A percentile compares a stretch with the other conserved stretches of the same genome.
Evolutionary conservation across 495 filamentous ascomycete species (phyloP).

Genomic region (Penicillium canescens): DNA sequence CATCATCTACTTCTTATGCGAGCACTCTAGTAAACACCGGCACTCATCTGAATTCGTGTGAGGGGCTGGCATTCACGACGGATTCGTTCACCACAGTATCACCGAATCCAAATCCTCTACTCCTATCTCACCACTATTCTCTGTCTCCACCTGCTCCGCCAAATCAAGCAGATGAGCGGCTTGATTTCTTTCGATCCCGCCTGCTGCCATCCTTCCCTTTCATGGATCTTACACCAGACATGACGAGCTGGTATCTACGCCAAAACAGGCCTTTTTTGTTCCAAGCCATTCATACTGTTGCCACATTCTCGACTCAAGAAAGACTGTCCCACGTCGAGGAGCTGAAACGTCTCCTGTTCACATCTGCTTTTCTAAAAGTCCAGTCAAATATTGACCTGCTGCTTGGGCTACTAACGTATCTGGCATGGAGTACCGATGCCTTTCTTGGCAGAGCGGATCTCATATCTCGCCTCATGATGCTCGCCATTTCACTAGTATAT

Average conservation of each 20-base stretch:
- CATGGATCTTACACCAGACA: constrained; percentile 25
- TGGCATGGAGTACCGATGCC: constrained; percentile 34
- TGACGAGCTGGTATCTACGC: constrained; percentile 23
- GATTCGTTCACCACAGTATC: not conserved
- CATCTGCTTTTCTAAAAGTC: constrained; percentile 21
- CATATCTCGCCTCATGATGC: constrained; percentile 30
- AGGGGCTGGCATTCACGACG: not conserved
- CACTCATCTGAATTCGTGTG: not conserved
- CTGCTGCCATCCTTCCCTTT: constrained; percentile 48
- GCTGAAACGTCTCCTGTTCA: constrained; percentile 23
- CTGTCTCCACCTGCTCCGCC: constrained; percentile 4
- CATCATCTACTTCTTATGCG: not conserved
- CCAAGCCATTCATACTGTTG: constrained; percentile 25
- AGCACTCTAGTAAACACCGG: not conserved
- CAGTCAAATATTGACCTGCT: constrained; percentile 30
- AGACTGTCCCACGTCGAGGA: constrained; percentile 17
- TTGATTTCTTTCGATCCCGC: constrained; percentile 38
- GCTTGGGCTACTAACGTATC: constrained; percentile 27
- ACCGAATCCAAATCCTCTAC: too few species aligned
- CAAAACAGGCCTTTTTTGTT: constrained; percentile 23
- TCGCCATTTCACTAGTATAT: constrained; percentile 28
- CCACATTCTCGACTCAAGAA: constrained; percentile 26
- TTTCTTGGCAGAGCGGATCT: constrained; percentile 31
- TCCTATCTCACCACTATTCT: not conserved
- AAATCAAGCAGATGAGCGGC: constrained; percentile 34